phyloP scores from a whole-genome alignment of 129 eudicot species.

The Oenanthe sinensis region DNA sequence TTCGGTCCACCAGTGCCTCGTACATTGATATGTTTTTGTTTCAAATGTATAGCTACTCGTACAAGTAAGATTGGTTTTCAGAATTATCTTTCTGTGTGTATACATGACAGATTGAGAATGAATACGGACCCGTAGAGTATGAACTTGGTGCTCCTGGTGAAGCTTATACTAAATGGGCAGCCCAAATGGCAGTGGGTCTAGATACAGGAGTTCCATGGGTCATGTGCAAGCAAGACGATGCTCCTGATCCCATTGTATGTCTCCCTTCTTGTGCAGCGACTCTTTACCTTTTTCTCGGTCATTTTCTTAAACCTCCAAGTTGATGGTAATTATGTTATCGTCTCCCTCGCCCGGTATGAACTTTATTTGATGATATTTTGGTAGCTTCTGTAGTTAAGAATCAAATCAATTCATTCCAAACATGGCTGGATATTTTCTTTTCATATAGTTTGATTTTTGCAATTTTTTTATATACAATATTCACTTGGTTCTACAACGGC shows the following conservation, averaged over 20 bases:
- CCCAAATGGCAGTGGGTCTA: conserved; percentile 86
- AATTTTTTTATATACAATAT: conserved; percentile 19
- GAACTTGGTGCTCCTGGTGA: conserved; percentile 76
- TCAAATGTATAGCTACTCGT: not conserved
- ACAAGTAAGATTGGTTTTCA: not conserved
- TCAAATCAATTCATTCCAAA: conserved; percentile 26
- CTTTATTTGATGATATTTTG: conserved; percentile 10
- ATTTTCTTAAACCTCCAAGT: conserved; percentile 18
- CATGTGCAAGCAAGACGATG: conserved; percentile 99
- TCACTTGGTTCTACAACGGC: conserved; percentile 12
- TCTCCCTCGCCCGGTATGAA: conserved; percentile 15
- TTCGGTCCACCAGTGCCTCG: not conserved
- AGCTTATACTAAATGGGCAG: conserved; percentile 90
- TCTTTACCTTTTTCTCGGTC: conserved; percentile 18
- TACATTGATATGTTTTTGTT: not conserved
- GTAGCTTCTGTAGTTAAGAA: conserved; percentile 15
- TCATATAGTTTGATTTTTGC: conserved; percentile 8
- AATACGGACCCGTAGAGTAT: conserved; percentile 92
- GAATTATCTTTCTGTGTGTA: not conserved
- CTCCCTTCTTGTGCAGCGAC: conserved; percentile 5
- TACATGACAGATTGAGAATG: conserved; percentile 79
- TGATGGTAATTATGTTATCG: conserved; percentile 22
- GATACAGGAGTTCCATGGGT: conserved; percentile 98
- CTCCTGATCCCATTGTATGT: conserved; percentile 97
- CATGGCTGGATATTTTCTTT: conserved; percentile 29